Evolutionary conservation across 2,329 filamentous ascomycete species (phyloP), one percentile per base, ranked within the genome.

Genomic region (Aspergillus hiratsukae): DNA sequence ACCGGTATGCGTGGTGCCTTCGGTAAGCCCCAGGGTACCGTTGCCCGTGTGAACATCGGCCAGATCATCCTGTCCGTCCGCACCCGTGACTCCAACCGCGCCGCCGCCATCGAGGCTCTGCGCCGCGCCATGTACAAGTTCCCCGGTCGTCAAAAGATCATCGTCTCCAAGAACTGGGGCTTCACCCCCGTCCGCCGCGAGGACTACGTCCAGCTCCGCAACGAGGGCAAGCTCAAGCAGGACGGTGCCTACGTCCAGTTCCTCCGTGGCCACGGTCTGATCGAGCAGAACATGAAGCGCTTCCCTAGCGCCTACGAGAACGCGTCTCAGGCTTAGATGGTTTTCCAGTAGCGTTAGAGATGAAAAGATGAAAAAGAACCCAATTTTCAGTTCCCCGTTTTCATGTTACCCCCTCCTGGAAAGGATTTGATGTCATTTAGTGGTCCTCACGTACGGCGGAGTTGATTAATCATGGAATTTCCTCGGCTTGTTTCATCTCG

Each of bases 61-160:
- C 94, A 99, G 87, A 96, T 99, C 80, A 88, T 99, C 78, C 86
- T 99, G 81, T 92, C 88, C 75, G 87, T 97, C 81, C 90, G 94
- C 78, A 99, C 94, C 78, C 91, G 92, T 87, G 94, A 99, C 82
- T 84, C 87, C 70, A 87, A 94, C 88, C 91, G 91, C 73, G 88
- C 88, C 70, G 86, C 88, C 74, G 94, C 94, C 78, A 91, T 99
- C 75, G 94, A 99, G 88, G 94, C 94, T 76, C 90, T 99, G 79
- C 93, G 95, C 78, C 91, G 94, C 80, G 95, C 91, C 68, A 94
- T 97, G 88, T 97, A 97, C 91, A 99, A 97, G 89, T 99, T 99
- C 90, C 94, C 94, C 69, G 94, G 94, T 80, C 93, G 94, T 83
- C 94, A 99, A 87, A 99, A 99, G 91, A 97, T 99, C 84, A 97